A percentile compares a stretch with the other conserved stretches of the same genome.
Conservation (phyloP, 192 early-diverging fungal genomes). For the Podila clonocystis region DNA sequence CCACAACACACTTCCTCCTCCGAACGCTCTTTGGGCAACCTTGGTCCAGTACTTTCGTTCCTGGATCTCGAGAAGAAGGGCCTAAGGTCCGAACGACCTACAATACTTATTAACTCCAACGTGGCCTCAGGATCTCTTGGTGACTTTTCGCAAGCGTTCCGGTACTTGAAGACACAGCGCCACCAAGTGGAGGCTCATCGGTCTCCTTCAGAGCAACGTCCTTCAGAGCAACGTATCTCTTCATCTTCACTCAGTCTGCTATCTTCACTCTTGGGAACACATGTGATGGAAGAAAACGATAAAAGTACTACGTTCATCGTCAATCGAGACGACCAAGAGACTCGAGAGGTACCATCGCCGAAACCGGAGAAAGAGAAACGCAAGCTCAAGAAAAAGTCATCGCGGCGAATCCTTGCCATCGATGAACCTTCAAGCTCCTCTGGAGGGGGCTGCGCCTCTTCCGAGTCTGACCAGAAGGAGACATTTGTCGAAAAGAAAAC, state of each 20-base stretch:
- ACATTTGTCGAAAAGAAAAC: background rate
- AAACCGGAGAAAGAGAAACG: background rate
- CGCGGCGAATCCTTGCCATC: conserved; percentile 13
- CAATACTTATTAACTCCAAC: background rate
- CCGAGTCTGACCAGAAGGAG: conserved; percentile 43
- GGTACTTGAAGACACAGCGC: conserved; percentile 25
- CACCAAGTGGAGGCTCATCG: conserved; percentile 1
- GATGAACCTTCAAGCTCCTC: conserved; percentile 41
- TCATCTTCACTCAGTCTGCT: too few relatives aligned
- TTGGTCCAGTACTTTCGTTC: conserved; percentile 21
- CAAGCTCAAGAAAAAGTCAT: conserved; percentile 12
- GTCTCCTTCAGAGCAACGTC: too few relatives aligned
- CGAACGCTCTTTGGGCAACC: conserved; percentile 7
- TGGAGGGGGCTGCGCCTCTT: conserved; percentile 25
- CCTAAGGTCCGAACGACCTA: background rate
- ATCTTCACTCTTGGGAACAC: too few relatives aligned
- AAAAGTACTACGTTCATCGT: too few relatives aligned
- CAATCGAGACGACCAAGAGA: too few relatives aligned
- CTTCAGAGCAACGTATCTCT: too few relatives aligned
- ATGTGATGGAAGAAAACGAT: too few relatives aligned
- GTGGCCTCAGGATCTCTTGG: conserved; percentile 6
- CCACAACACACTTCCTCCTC: background rate
- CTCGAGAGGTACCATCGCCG: background rate
- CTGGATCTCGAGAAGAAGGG: conserved; percentile 17
- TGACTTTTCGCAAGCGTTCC: conserved; percentile 13